phyloP scores from a whole-genome alignment of 805 yeast species.

The Saccharomycopsis selenospora region DNA sequence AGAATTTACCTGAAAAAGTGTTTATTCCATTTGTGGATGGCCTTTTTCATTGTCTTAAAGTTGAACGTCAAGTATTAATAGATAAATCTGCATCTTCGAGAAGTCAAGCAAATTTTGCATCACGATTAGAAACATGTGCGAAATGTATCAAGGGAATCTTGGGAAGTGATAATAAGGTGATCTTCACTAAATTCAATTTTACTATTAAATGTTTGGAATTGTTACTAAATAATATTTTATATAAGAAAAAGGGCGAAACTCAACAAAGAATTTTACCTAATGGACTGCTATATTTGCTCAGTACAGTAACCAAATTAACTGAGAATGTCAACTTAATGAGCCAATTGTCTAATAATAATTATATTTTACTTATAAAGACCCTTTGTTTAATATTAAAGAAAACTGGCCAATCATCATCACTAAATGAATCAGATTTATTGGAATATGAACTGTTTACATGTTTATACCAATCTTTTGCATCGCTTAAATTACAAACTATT shows the following conservation, averaged over 20 bases:
- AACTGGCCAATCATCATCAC: not conserved
- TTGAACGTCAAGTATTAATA: slow-evolving; percentile 22
- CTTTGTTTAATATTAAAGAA: not conserved
- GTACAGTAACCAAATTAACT: not conserved
- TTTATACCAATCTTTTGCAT: slow-evolving; percentile 9
- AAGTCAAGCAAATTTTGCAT: too few species aligned
- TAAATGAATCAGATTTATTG: not conserved
- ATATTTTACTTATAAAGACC: not conserved
- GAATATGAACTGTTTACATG: not conserved
- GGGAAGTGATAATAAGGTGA: slow-evolving; percentile 22
- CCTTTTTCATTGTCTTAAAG: slow-evolving; percentile 8
- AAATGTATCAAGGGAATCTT: slow-evolving; percentile 21
- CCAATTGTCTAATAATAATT: not conserved
- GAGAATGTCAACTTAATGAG: not conserved
- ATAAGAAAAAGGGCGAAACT: slow-evolving; percentile 2
- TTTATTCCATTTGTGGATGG: slow-evolving; percentile 11
- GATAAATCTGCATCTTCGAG: too few species aligned
- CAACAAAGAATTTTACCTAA: not conserved
- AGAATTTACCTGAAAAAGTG: slow-evolving; percentile 8
- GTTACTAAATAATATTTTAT: not conserved
- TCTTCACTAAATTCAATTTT: not conserved
- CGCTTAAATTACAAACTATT: slow-evolving; percentile 18
- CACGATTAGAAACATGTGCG: too few species aligned
- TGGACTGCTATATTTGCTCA: not conserved
- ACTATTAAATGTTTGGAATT: not conserved